Percentiles rank a stretch among this genome's conserved stretches.
Conservation (phyloP, 2,329 filamentous ascomycete species). For the Cercospora berteroae region DNA sequence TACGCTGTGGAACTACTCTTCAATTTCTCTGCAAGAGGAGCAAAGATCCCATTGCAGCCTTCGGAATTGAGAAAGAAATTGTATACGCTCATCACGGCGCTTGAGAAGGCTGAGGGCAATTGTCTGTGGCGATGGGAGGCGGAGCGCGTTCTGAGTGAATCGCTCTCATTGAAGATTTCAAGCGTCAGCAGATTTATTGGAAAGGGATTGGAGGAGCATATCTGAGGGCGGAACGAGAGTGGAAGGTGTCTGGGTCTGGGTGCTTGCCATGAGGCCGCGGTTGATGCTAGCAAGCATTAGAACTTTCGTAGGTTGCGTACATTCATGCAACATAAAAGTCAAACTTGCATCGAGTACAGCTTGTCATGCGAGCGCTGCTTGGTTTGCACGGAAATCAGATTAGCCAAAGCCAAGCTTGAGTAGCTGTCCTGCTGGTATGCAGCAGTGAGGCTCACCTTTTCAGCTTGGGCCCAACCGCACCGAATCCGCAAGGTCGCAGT, state of each 20-base stretch:
- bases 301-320: neutral
- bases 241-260: no score
- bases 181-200: slow-evolving; percentile 5
- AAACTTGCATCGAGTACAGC: neutral
- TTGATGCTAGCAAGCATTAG: neutral
- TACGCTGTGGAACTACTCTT: slow-evolving; percentile 44
- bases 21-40: slow-evolving; percentile 24
- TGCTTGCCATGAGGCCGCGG: neutral
- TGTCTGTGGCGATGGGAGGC: slow-evolving; percentile 40
- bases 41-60: slow-evolving; percentile 25
- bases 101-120: slow-evolving; percentile 31
- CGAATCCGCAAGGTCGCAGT: neutral
- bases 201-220: slow-evolving; percentile 9
- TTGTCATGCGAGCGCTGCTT: neutral
- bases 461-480: slow-evolving; percentile 6
- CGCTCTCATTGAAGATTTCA: slow-evolving; percentile 20
- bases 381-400: slow-evolving; percentile 18
- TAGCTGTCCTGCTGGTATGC: slow-evolving; percentile 15
- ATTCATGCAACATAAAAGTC: neutral
- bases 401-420: slow-evolving; percentile 30
- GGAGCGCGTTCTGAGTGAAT: slow-evolving; percentile 36
- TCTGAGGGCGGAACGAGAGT: neutral
- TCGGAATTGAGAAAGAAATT: slow-evolving; percentile 33
- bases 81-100: slow-evolving; percentile 30
- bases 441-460: slow-evolving; percentile 29